Conservation (phyloP, 106 monocot species). For the Cymbidium sinense region DNA sequence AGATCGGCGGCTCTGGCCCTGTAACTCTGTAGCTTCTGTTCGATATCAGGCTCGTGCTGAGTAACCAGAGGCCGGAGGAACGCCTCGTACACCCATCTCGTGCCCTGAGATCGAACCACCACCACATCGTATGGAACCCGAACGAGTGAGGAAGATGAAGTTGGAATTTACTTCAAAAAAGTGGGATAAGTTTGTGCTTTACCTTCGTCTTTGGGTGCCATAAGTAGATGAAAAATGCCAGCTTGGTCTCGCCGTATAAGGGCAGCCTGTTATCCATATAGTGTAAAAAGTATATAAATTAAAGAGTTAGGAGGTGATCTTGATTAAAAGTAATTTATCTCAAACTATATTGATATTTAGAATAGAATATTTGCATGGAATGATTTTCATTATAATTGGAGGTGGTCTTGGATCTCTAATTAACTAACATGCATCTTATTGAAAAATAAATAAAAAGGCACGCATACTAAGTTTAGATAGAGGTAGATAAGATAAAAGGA, state of each 20-base stretch:
- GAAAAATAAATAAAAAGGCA: too few relatives aligned
- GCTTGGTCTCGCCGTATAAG: conserved; percentile 46
- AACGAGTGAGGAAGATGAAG: neutral
- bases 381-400: too few relatives aligned
- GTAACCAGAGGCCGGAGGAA: conserved; percentile 24
- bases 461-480: too few relatives aligned
- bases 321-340: too few relatives aligned
- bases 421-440: too few relatives aligned
- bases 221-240: conserved; percentile 49
- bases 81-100: conserved; percentile 23
- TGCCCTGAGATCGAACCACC: conserved; percentile 14
- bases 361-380: too few relatives aligned
- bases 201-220: conserved; percentile 53
- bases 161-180: neutral
- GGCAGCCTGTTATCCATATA: conserved; percentile 27
- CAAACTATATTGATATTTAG: too few relatives aligned
- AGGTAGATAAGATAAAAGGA: too few relatives aligned
- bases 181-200: too few relatives aligned
- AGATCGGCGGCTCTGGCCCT: conserved; percentile 20
- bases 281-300: neutral
- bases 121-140: too few relatives aligned
- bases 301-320: conserved; percentile 6
- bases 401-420: too few relatives aligned
- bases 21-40: conserved; percentile 20
- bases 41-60: conserved; percentile 28